A percentile compares a stretch with the other conserved stretches of the same genome.
These are phyloP conservation scores for Stephania japonica DNA, from an alignment of 164 flowering plant genomes.

Conservation along the genomic window DNA sequence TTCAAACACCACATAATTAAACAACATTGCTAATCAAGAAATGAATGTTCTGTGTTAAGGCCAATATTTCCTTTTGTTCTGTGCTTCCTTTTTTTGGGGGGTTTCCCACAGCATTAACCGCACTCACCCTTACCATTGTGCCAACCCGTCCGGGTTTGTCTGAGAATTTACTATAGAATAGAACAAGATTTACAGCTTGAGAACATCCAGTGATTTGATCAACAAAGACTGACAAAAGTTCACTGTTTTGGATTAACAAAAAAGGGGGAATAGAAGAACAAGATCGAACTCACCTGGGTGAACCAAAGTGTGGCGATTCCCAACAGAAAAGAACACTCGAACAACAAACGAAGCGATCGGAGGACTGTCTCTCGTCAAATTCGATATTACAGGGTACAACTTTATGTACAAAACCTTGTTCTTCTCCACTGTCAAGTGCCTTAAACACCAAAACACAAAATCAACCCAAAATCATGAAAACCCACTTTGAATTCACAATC, in stretches of 20 bases:
- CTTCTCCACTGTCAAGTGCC: slow-evolving; percentile 86
- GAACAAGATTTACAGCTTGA: too few relatives aligned
- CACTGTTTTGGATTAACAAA: too few relatives aligned
- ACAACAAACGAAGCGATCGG: slow-evolving; percentile 85
- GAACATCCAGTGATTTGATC: too few relatives aligned
- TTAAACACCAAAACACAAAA: slow-evolving; percentile 23
- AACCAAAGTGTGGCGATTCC: slow-evolving; percentile 48
- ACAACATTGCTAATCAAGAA: not conserved
- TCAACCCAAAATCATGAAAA: not conserved
- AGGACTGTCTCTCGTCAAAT: slow-evolving; percentile 64
- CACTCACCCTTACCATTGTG: too few relatives aligned
- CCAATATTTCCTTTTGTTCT: not conserved
- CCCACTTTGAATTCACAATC: too few relatives aligned
- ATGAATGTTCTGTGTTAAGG: not conserved
- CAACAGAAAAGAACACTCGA: slow-evolving; percentile 53
- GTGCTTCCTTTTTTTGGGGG: not conserved
- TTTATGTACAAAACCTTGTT: slow-evolving; percentile 52
- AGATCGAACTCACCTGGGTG: slow-evolving; percentile 59
- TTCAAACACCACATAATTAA: not conserved
- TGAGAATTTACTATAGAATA: too few relatives aligned
- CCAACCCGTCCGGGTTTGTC: too few relatives aligned
- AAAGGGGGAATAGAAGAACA: not conserved
- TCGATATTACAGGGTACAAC: slow-evolving; percentile 72
- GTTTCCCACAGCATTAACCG: too few relatives aligned
- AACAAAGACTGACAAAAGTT: too few relatives aligned